These are phyloP conservation scores for Orbilia quercus DNA, from an alignment of 2,329 filamentous ascomycete genomes.

Conservation along the genomic window DNA sequence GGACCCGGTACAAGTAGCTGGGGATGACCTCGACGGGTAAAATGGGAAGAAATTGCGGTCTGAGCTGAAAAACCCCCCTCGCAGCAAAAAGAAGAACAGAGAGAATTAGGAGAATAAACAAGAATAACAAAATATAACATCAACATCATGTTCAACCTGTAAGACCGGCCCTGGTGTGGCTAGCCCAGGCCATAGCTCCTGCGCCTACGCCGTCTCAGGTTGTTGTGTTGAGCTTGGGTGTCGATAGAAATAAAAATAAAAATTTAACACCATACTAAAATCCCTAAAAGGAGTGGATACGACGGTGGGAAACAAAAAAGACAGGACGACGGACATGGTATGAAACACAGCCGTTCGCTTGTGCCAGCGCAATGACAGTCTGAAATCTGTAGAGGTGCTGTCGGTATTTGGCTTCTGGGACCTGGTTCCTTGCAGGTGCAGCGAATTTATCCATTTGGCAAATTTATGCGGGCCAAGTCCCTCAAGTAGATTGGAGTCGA, in stretches of 20 bases:
- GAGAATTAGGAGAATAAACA: too few species aligned
- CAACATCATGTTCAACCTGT: conserved; percentile 27
- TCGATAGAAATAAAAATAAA: conserved; percentile 16
- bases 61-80: conserved; percentile 24
- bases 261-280: background rate
- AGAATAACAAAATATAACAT: conserved; percentile 6
- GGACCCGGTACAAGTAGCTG: conserved; percentile 23
- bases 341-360: conserved; percentile 57
- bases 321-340: conserved; percentile 7
- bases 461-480: conserved; percentile 55
- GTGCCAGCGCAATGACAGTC: conserved; percentile 42
- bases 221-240: conserved; percentile 17
- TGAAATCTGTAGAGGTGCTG: background rate
- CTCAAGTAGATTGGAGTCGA: conserved; percentile 52
- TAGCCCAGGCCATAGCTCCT: too few species aligned
- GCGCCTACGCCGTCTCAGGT: background rate
- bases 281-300: background rate
- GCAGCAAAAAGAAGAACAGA: too few species aligned
- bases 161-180: too few species aligned
- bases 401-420: conserved; percentile 24
- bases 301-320: background rate
- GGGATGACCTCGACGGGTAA: conserved; percentile 34
- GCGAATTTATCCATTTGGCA: conserved; percentile 52
- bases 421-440: conserved; percentile 47
- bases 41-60: conserved; percentile 45